Evolutionary conservation across 2,329 filamentous ascomycete genomes (phyloP).

Genomic region (Fusarium mundagurra): DNA sequence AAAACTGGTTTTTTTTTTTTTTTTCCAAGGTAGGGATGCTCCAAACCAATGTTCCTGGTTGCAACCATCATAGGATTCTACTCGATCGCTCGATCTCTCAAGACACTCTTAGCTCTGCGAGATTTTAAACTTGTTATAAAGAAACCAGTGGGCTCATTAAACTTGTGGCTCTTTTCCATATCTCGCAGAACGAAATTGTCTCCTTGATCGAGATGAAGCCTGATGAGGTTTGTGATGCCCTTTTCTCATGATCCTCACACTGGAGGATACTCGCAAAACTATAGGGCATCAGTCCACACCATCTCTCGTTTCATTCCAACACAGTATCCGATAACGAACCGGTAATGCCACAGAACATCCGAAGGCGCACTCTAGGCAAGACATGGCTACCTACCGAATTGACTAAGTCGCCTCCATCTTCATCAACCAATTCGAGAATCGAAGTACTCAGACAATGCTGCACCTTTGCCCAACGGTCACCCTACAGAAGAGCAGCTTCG

Average conservation of each 20-base stretch:
- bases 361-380: background rate
- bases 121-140: conserved; percentile 11
- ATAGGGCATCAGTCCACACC: background rate
- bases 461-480: background rate
- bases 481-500: conserved; percentile 7
- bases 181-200: background rate
- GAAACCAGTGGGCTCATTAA: conserved; percentile 18
- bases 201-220: background rate
- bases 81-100: conserved; percentile 21
- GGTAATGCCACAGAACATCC: background rate
- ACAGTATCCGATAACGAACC: background rate
- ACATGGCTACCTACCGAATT: background rate
- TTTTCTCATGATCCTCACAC: background rate
- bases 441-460: conserved; percentile 4
- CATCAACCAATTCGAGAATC: background rate
- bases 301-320: conserved; percentile 7
- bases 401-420: background rate
- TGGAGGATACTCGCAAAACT: background rate
- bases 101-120: conserved; percentile 12
- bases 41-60: conserved; percentile 2
- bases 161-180: conserved; percentile 10
- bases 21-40: conserved; percentile 10
- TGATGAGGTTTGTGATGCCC: background rate
- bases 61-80: conserved; percentile 6
- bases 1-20: background rate